Evolutionary conservation across 495 filamentous ascomycete species (phyloP).

Genomic region (Penicillium silybi): DNA sequence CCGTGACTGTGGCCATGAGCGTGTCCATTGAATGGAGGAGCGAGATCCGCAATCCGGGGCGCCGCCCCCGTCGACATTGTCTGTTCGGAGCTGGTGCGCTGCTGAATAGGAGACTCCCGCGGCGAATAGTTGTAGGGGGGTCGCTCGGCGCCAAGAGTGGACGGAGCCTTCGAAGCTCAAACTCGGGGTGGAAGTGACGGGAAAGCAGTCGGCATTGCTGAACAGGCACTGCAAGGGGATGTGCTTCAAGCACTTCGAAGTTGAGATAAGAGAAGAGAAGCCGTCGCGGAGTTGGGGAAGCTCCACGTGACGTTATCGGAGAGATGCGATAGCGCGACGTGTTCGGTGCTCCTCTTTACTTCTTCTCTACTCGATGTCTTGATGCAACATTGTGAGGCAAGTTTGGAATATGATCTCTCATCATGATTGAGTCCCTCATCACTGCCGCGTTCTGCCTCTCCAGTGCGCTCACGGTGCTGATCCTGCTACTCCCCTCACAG

Average conservation of each 20-base stretch:
- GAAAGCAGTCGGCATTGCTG: slow-evolving; percentile 6
- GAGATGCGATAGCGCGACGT: not conserved
- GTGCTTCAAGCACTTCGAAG: not conserved
- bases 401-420: not conserved
- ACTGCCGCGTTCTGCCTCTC: slow-evolving; percentile 46
- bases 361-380: too few relatives aligned
- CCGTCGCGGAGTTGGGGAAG: slow-evolving; percentile 1
- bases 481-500: slow-evolving; percentile 49
- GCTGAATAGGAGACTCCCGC: slow-evolving; percentile 5
- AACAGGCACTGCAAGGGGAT: not conserved
- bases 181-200: not conserved
- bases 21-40: slow-evolving; percentile 27
- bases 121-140: not conserved
- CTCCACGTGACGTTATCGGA: slow-evolving; percentile 13
- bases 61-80: slow-evolving; percentile 40
- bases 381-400: not conserved
- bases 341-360: too few relatives aligned
- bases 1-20: slow-evolving; percentile 29
- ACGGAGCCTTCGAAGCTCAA: slow-evolving; percentile 7
- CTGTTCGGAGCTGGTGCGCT: slow-evolving; percentile 7
- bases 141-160: slow-evolving; percentile 3
- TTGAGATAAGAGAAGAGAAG: not conserved
- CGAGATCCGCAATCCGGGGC: slow-evolving; percentile 30
- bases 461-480: slow-evolving; percentile 45
- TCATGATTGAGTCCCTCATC: slow-evolving; percentile 42